These are phyloP conservation scores for Terana coerulea DNA, from an alignment of 768 basidiomycete genomes.

Conservation along the genomic window DNA sequence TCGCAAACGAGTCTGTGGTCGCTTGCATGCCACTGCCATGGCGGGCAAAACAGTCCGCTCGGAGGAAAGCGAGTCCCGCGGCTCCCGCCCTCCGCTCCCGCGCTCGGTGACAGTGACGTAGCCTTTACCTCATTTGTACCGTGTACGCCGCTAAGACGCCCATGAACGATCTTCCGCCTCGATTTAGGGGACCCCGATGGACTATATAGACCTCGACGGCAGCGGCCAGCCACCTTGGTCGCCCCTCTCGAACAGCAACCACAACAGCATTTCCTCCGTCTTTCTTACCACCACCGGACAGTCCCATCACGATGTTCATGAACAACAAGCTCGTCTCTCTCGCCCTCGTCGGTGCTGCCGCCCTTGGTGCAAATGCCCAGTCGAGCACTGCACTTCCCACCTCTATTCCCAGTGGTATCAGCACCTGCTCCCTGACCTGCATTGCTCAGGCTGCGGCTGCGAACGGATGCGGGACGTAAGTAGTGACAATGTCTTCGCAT, in stretches of 20 bases:
- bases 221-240: not conserved
- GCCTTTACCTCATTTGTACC: too few species aligned
- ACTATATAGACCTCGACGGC: not conserved
- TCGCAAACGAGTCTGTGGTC: too few species aligned
- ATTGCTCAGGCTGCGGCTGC: slow-evolving; percentile 11
- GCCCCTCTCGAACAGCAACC: not conserved
- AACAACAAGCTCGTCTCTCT: slow-evolving; percentile 9
- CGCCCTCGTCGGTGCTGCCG: slow-evolving; percentile 11
- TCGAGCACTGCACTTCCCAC: not conserved
- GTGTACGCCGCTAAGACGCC: not conserved
- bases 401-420: slow-evolving; percentile 7
- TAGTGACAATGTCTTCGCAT: not conserved
- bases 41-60: too few species aligned
- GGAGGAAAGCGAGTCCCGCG: too few species aligned
- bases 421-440: slow-evolving; percentile 17
- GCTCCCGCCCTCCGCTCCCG: too few species aligned
- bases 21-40: too few species aligned
- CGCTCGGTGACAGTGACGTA: too few species aligned
- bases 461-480: slow-evolving; percentile 17
- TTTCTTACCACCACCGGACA: not conserved
- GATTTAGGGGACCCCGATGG: too few species aligned
- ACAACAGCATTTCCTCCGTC: not conserved
- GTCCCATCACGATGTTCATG: not conserved
- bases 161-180: not conserved
- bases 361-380: slow-evolving; percentile 15